Evolutionary conservation across 163 green algal genomes (phyloP), one percentile per base, ranked within the genome.

Genomic region (Volvox carteri): DNA sequence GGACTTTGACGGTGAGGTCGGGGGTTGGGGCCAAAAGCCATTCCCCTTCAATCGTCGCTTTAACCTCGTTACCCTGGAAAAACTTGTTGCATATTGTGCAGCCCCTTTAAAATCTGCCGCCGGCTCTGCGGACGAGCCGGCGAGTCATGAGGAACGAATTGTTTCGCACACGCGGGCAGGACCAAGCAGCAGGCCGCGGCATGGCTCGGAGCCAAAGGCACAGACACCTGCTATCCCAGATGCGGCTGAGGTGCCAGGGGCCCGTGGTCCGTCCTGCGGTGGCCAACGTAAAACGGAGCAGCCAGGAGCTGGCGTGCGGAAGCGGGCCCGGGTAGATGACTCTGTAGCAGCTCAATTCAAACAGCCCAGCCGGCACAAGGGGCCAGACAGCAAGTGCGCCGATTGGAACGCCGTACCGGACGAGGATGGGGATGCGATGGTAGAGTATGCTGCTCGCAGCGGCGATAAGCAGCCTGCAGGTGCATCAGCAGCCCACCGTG

Each of bases 1-100:
- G 0, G 83, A 88, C 44, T 50, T 33, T 8, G 48, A 70, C 30
- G 75, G 75, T 84, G 33, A 44, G 73, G 46, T 72, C 23, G 19
- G 19, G 58, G 25, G 25, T 65, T 8, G 3, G 8, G 8, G 6
- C 19, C 54, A 65, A 65, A 65, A 65, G 19, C 54, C 54, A 65
- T 23, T n/a, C n/a, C n/a, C n/a, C n/a, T n/a, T n/a, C n/a, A n/a
- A n/a, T n/a, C n/a, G n/a, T n/a, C n/a, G n/a, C n/a, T n/a, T n/a
- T n/a, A n/a, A n/a, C n/a, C n/a, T n/a, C n/a, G n/a, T n/a, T n/a
- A n/a, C n/a, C n/a, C n/a, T n/a, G n/a, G n/a, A n/a, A n/a, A n/a
- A n/a, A n/a, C n/a, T n/a, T n/a, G n/a, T n/a, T n/a, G n/a, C n/a
- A n/a, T n/a, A n/a, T n/a, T n/a, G n/a, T 37, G 60, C 60, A 72